Evolutionary conservation across 306 rosid genomes (phyloP), one percentile per base, ranked within the genome.

Genomic region (Vigna reflexopilosa): DNA sequence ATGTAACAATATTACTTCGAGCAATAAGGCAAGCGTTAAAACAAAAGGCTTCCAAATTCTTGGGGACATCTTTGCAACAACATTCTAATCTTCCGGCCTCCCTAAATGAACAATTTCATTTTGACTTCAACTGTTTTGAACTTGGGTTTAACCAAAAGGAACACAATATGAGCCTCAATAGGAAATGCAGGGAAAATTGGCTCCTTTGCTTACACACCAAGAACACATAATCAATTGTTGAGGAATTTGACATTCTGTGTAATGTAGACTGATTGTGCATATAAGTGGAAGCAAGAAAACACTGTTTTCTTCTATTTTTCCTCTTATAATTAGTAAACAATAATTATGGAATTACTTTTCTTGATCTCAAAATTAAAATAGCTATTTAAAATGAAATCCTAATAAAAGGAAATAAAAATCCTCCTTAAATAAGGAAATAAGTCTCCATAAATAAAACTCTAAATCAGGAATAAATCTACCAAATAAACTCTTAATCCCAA

Each of bases 1-100:
- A 22, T 26, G 26, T 65, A 17, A 58, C 58, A 69, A 16, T 10
- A 38, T 71, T 67, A 65, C 49, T 78, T 63, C n/a, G 63, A 72
- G 9, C 61, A 69, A 20, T 63, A 44, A 71, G 26, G 69, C 62
- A 69, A 15, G 61, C 12, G 7, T 38, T 24, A 77, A 49, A 75
- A 75, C 17, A 61, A 58, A 20, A 6, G 34, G 56, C 14, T 49
- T 71, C 20, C 11, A 49, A 71, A 78, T 30, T 30, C 52, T 7
- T 6, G 22, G 34, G 12, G 15, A 59, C 56, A 70, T 49, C 70
- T 59, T 34, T 50, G 51, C 62, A 63, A 75, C 70, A 30, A 47
- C 19, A n/a, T 47, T 17, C 59, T 50, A 38, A 62, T 22, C 50
- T 47, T 59, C 28, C 19, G 32, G 10, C 74, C 24, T 44, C 48